Base-by-base conservation (phyloP, 2,329 filamentous ascomycete genomes). In the Phoma sp. region DNA sequence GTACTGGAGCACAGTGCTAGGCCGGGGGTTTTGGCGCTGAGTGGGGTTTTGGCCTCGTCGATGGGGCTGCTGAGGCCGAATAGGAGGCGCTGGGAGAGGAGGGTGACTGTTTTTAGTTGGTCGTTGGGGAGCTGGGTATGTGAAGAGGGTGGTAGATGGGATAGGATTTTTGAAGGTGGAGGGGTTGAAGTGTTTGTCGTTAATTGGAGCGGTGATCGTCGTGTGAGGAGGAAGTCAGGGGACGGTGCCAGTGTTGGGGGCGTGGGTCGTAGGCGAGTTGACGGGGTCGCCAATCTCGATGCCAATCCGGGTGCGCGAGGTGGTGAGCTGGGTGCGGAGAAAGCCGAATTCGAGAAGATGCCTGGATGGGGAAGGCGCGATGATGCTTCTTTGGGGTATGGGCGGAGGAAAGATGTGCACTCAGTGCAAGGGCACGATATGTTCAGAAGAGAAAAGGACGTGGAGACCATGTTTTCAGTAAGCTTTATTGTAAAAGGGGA, bases 361-460 rank as follows among this genome's bases (percentile, higher is more conserved):
- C 32, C 32, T 8, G 4, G 32, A 7, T 6, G 13, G 4, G 40
- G 22, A 14, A 13, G 40, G 30, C 25, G 37, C 3, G 4, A 9
- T 9, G 46, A 7, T n/a, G 18, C 18, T 7, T n/a, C 11, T 27
- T 41, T 47, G 9, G 55, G 49, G n/a, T 38, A 49, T 11, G 60
- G 52, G n/a, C 29, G 50, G 7, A 65, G 41, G 38, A 63, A 63
- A 5, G 46, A 27, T 3, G 30, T 48, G 50, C 58, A 65, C 35
- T 61, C 47, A 14, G 29, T 35, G 48, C 60, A 65, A 23, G 55
- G 8, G 42, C 62, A 65, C 2, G 51, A 52, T 10, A 65, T 58
- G 27, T 57, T 61, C 3, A 57, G 43, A 7, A 23, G n/a, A n/a
- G 57, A 33, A 18, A 54, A 18, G 0, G 40, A 40, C 8, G 29